Percentiles rank a stretch among this genome's conserved stretches.
phyloP scores from a whole-genome alignment of 257 asterid species.

The Nyctanthes arbortristis region DNA sequence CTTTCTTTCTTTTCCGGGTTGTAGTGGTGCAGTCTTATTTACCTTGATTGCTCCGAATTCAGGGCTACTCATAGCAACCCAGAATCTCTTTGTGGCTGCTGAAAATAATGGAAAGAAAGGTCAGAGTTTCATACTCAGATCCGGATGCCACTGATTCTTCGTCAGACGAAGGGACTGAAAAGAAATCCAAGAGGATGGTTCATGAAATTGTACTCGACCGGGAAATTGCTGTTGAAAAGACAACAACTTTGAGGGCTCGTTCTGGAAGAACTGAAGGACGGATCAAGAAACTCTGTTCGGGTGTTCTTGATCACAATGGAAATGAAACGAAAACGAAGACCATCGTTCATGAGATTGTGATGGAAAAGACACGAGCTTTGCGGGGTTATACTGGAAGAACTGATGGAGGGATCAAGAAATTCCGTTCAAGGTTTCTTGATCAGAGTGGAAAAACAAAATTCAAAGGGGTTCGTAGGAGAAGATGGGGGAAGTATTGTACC shows the following conservation, averaged over 20 bases:
- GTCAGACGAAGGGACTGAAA: conserved; percentile 36
- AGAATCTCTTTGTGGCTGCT: neutral
- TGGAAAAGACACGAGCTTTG: too few species aligned
- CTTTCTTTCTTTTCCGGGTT: neutral
- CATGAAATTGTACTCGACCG: conserved; percentile 31
- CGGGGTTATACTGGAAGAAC: neutral
- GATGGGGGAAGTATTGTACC: conserved; percentile 36
- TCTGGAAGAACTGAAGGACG: neutral
- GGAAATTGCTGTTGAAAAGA: neutral
- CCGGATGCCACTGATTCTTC: conserved; percentile 68
- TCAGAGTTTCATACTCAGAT: conserved; percentile 42
- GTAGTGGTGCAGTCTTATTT: neutral
- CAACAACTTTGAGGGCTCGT: neutral
- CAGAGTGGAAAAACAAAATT: conserved; percentile 6
- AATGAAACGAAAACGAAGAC: too few species aligned
- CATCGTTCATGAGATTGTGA: too few species aligned
- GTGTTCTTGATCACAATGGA: neutral
- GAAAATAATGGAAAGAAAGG: conserved; percentile 10
- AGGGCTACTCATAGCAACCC: neutral
- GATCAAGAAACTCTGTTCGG: neutral
- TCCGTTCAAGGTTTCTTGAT: neutral
- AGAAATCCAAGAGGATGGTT: conserved; percentile 32
- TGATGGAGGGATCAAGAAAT: neutral
- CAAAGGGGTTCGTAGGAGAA: conserved; percentile 36
- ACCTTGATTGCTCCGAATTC: neutral